Base-by-base conservation (phyloP, 2,329 filamentous ascomycete genomes). In the Boeremia exigua region DNA sequence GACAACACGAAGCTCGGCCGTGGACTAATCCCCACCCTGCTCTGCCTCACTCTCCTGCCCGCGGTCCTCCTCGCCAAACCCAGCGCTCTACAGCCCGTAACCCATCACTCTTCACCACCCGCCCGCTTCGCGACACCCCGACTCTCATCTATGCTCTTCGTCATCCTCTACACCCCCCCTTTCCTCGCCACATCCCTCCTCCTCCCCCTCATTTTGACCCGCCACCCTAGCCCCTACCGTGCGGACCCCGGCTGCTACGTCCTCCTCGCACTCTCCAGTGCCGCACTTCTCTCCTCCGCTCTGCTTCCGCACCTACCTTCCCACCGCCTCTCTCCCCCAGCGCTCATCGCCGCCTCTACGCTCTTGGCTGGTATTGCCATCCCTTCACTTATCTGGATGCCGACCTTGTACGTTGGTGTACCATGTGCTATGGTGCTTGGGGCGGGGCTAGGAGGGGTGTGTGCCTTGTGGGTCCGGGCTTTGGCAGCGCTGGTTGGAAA, bases 141-240 rank as follows among this genome's bases (percentile, higher is more conserved):
- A 10, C 36, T 4, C 37, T 27, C 11, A 2, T 15, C 23, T 3
- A 25, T 10, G 2, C 14, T 17, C 11, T 47, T 12, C 7, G 19
- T 46, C 17, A 10, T 65, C 62, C 15, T 11, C 46, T 4, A 58
- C 51, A 28, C 19, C 47, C 1, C 19, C 56, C 7, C 27, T 58
- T 27, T 63, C 59, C 42, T 51, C 39, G 15, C 38, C 39, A 15
- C 38, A 12, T 28, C 19, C 61, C 33, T 64, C 61, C 53, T 48
- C 56, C 36, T 59, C 28, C 29, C 65, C 60, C 10, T 55, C 50
- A 7, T 62, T 44, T 43, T 56, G 58, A 34, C 44, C 63, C 14
- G 33, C 58, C 23, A 47, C 47, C 36, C 59, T 23, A 17, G 25
- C 46, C 3, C 54, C 48, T 0, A 40, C 51, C 4, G 46, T 34